Percentiles rank a stretch among this genome's conserved stretches.
Conservation (phyloP, 2,329 filamentous ascomycete species). For the Colletotrichum sp. region DNA sequence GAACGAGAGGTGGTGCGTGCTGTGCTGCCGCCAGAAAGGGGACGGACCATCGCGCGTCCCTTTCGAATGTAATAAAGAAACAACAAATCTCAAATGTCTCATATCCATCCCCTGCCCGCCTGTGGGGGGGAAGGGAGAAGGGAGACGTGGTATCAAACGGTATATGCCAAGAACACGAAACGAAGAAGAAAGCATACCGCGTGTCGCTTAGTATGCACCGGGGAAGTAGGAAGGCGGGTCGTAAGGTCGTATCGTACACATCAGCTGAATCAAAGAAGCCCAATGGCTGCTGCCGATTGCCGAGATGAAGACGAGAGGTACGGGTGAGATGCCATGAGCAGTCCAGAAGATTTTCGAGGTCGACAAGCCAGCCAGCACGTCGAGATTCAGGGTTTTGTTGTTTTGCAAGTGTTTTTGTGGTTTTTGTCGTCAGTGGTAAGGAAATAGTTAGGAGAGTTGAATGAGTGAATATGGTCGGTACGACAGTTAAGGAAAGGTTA, state of each 20-base stretch:
- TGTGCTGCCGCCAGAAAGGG: neutral
- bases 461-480: slow-evolving; percentile 37
- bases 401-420: slow-evolving; percentile 20
- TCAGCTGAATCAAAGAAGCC: neutral
- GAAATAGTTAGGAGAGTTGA: slow-evolving; percentile 28
- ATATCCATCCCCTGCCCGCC: neutral
- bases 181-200: slow-evolving; percentile 6
- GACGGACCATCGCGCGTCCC: neutral
- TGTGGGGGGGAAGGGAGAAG: neutral
- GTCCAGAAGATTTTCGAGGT: neutral
- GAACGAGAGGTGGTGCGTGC: neutral
- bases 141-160: slow-evolving; percentile 20
- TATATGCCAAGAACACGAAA: slow-evolving; percentile 18
- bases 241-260: slow-evolving; percentile 20
- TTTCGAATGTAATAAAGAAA: neutral
- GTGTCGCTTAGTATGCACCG: neutral
- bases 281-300: neutral
- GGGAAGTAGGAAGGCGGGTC: slow-evolving; percentile 23
- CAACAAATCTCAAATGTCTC: neutral
- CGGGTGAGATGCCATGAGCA: neutral
- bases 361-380: slow-evolving; percentile 6
- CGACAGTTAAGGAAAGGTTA: neutral
- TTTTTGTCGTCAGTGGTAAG: slow-evolving; percentile 27
- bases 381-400: neutral
- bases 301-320: neutral